phyloP scores from a whole-genome alignment of 139 green algal genomes.

The Ettlia oleoabundans region DNA sequence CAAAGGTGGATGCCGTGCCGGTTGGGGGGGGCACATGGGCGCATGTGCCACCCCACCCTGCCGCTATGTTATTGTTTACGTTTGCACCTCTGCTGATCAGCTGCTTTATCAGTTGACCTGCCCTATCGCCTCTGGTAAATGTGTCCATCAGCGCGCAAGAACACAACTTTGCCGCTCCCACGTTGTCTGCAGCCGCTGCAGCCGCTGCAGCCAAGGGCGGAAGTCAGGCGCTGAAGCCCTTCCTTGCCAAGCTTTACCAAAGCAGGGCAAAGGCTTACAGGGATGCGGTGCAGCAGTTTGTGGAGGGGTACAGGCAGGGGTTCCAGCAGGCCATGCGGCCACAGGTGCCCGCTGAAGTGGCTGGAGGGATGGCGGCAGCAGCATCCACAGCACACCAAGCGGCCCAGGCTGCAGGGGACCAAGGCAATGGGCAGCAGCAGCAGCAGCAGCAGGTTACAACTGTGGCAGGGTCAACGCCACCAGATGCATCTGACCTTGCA shows the following conservation, averaged over 20 bases:
- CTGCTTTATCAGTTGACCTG: no score
- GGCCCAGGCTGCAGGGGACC: no score
- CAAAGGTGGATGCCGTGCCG: background rate
- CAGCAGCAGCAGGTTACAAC: background rate
- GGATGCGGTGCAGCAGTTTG: slow-evolving; percentile 58
- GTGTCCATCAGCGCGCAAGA: no score
- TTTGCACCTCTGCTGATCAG: no score
- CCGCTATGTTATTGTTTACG: no score
- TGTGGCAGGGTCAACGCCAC: background rate
- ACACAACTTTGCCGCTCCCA: background rate
- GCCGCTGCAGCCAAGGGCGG: slow-evolving; percentile 28
- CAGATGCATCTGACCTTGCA: background rate
- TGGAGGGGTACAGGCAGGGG: slow-evolving; percentile 59
- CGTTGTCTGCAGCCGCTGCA: background rate
- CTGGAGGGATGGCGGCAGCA: slow-evolving; percentile 14
- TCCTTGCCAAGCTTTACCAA: slow-evolving; percentile 56
- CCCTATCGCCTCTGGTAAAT: no score
- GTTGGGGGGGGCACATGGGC: no score
- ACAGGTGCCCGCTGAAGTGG: slow-evolving; percentile 24
- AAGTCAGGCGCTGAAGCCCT: slow-evolving; percentile 36
- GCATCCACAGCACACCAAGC: background rate
- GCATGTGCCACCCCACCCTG: no score
- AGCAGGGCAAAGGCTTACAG: slow-evolving; percentile 49
- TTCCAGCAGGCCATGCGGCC: slow-evolving; percentile 31
- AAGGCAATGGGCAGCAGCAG: no score